Percentiles rank a stretch among this genome's conserved stretches.
Conservation (phyloP, 106 monocot genomes). For the Apostasia shenzhenica region DNA sequence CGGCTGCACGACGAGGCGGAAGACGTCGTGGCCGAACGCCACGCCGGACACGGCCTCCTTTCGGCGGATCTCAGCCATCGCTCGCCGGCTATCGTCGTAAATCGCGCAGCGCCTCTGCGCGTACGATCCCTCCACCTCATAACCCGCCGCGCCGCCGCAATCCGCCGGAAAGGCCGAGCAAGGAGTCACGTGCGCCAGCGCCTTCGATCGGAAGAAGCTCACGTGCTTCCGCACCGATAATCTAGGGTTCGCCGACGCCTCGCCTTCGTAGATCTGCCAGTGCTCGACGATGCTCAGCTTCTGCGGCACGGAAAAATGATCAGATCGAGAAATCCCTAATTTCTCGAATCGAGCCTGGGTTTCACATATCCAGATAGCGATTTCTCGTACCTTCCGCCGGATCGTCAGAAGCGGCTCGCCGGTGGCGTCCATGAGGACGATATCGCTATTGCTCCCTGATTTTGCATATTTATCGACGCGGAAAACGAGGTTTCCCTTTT, state of each 20-base stretch:
- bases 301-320: conserved; percentile 16
- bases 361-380: neutral
- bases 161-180: neutral
- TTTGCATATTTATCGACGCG: conserved; percentile 67
- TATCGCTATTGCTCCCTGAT: conserved; percentile 36
- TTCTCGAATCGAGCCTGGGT: neutral
- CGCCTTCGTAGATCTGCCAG: conserved; percentile 71
- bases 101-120: conserved; percentile 31
- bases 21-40: conserved; percentile 63
- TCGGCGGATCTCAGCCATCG: conserved; percentile 42
- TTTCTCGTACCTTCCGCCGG: conserved; percentile 44
- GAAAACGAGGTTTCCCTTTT: conserved; percentile 62
- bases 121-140: conserved; percentile 77
- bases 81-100: conserved; percentile 31
- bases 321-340: neutral
- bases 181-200: conserved; percentile 31
- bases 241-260: conserved; percentile 31
- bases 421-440: conserved; percentile 67
- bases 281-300: conserved; percentile 61
- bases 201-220: conserved; percentile 32
- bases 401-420: conserved; percentile 58
- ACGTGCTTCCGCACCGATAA: conserved; percentile 47
- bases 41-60: conserved; percentile 42
- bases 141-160: neutral
- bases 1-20: conserved; percentile 60